phyloP scores from a whole-genome alignment of 176 grass and related monocot species.

The Avena atlantica region DNA sequence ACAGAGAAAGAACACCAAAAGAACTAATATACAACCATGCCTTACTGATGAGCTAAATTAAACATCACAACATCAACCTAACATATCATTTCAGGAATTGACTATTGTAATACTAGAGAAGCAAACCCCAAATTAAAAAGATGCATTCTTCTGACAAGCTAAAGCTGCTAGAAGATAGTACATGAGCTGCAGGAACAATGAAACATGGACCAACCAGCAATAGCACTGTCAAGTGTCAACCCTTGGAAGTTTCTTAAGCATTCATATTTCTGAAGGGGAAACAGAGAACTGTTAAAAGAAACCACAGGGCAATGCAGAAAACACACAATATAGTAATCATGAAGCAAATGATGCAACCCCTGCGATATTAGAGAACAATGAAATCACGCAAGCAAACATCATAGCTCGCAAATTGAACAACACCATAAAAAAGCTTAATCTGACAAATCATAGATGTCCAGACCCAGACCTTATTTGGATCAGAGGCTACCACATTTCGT shows the following conservation, averaged over 20 bases:
- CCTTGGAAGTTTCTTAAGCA: not conserved
- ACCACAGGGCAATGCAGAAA: not conserved
- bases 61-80: not conserved
- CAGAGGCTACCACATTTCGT: conserved; percentile 35
- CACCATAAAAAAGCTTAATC: conserved; percentile 18
- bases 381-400: not conserved
- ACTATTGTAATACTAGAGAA: not conserved
- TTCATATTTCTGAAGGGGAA: not conserved
- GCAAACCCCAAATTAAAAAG: conserved; percentile 13
- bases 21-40: not conserved
- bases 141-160: not conserved
- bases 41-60: not conserved
- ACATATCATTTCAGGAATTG: not conserved
- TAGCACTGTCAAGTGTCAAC: not conserved
- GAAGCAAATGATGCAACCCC: not conserved
- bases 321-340: not conserved
- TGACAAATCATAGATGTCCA: conserved; percentile 15
- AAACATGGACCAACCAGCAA: not conserved
- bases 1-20: not conserved
- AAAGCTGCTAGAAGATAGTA: not conserved
- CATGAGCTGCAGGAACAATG: not conserved
- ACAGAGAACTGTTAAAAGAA: not conserved
- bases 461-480: conserved; percentile 30
- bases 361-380: not conserved
- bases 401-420: not conserved